These are phyloP conservation scores for Oenanthe sinensis DNA, from an alignment of 129 eudicot species.

Conservation along the genomic window DNA sequence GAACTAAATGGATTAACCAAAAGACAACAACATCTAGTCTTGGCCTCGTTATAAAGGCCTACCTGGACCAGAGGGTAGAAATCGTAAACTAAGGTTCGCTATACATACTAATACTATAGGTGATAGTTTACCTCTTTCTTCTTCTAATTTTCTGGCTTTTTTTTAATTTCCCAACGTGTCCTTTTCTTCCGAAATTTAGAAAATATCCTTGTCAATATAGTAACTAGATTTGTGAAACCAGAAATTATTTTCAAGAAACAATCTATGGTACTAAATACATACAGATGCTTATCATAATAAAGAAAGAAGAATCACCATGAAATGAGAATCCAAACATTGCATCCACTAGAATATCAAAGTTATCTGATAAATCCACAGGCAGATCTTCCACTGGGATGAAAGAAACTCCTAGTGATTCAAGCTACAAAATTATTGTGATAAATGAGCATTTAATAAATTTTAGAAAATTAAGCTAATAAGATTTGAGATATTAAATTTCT, in stretches of 20 bases:
- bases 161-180: background rate
- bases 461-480: background rate
- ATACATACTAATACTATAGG: background rate
- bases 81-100: background rate
- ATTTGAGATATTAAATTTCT: slow-evolving; percentile 8
- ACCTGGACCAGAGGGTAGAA: background rate
- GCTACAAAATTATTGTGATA: slow-evolving; percentile 40
- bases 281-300: background rate
- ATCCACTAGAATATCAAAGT: slow-evolving; percentile 78
- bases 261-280: background rate
- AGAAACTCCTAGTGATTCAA: slow-evolving; percentile 84
- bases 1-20: background rate
- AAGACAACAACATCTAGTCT: background rate
- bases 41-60: background rate
- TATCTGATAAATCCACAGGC: slow-evolving; percentile 53
- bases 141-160: background rate
- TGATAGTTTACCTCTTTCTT: background rate
- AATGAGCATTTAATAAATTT: slow-evolving; percentile 21
- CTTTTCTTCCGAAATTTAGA: background rate
- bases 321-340: slow-evolving; percentile 99
- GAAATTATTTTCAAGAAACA: background rate
- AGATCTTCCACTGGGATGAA: slow-evolving; percentile 80
- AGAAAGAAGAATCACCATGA: slow-evolving; percentile 44
- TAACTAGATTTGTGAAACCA: background rate
- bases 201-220: background rate